Base-by-base conservation (phyloP, 192 early-diverging fungal genomes). In the Entophlyctis luteolus region DNA sequence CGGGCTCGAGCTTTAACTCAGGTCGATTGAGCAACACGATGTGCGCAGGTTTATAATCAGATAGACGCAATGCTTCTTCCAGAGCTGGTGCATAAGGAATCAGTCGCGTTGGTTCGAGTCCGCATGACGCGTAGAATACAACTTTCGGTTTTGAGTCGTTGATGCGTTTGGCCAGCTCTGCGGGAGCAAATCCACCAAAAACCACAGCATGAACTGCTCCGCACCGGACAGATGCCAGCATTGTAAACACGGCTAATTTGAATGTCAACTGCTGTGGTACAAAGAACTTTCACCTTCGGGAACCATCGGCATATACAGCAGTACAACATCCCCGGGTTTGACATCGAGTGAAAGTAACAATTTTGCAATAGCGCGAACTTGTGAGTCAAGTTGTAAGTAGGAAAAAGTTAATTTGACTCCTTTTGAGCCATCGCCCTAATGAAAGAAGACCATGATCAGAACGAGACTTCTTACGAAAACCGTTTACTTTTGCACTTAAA, bases 181-280 rank as follows among this genome's bases (percentile, higher is more conserved):
- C 55, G 4, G 70, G 50, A 0, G 79, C 75, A 57, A 80, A 80
- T 3, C 79, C 79, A 27, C 87, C 87, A 84, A 91, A 91, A 10
- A 91, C 88, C 22, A 92, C 90, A 48, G 86, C 87, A 57, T 92
- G 90, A 10, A 93, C 77, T 10, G 88, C 89, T n/a, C 91, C 93
- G 10, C 93, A 71, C 6, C 91, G 82, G 6, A 87, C 90, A 62
- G 89, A 92, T 3, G 93, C 89, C 10, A 95, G 87, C 86, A 95
- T 92, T 2, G 86, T 87, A 63, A 92, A 73, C 8, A 90, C 77
- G 6, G 91, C n/a, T n/a, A n/a, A n/a, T n/a, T n/a, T n/a, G n/a
- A n/a, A n/a, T n/a, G n/a, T n/a, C n/a, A n/a, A n/a, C n/a, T n/a
- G n/a, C n/a, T n/a, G n/a, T n/a, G n/a, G n/a, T n/a, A n/a, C n/a